phyloP scores from a whole-genome alignment of 75 land plant species.

The Gnetum montanum region DNA sequence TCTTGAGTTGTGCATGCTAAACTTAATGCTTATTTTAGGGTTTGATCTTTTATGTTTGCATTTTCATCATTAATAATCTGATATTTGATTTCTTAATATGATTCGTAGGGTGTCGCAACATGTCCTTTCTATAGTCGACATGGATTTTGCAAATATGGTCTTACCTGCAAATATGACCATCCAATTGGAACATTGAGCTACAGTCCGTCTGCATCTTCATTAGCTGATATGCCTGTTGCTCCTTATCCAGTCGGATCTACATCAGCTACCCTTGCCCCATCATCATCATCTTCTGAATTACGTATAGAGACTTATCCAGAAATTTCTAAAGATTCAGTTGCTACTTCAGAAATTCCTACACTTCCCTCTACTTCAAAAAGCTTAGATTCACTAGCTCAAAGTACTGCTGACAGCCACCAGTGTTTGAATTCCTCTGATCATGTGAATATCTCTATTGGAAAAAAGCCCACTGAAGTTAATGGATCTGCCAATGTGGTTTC shows the following conservation, averaged over 20 bases:
- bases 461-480: not conserved
- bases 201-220: slow-evolving; percentile 86
- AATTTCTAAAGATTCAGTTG: slow-evolving; percentile 8
- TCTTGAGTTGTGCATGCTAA: too few species aligned
- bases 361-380: slow-evolving; percentile 16
- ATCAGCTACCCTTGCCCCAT: slow-evolving; percentile 34
- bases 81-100: not conserved
- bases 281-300: slow-evolving; percentile 26
- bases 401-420: not conserved
- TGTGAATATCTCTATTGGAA: not conserved
- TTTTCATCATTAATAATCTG: not conserved
- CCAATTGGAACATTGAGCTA: slow-evolving; percentile 53
- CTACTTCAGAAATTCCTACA: slow-evolving; percentile 7
- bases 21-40: too few species aligned
- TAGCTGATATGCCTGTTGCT: slow-evolving; percentile 79
- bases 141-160: slow-evolving; percentile 88
- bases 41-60: not conserved
- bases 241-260: slow-evolving; percentile 49
- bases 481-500: not conserved
- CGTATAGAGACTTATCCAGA: slow-evolving; percentile 4
- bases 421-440: not conserved
- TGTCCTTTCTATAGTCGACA: slow-evolving; percentile 67
- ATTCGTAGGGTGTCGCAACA: slow-evolving; percentile 58
- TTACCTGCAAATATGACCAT: slow-evolving; percentile 91
- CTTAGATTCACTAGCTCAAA: not conserved